A percentile compares a stretch with the other conserved stretches of the same genome.
Conservation (phyloP, 2,329 filamentous ascomycete genomes). For the Magnaporthiopsis poae region DNA sequence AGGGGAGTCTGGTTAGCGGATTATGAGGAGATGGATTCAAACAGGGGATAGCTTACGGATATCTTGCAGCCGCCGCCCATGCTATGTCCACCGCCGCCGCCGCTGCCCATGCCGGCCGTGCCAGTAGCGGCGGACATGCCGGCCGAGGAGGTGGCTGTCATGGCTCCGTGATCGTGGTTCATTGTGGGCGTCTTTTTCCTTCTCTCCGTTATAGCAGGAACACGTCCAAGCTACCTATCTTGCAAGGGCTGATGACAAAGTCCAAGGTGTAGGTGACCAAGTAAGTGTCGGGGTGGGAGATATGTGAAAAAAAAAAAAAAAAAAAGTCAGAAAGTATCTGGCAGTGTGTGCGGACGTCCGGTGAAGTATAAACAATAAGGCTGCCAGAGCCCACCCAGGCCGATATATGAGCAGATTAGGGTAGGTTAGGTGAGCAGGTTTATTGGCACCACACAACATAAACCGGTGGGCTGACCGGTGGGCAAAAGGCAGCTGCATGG, state of each 20-base stretch:
- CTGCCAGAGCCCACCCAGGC: too few relatives aligned
- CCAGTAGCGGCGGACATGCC: constrained; percentile 11
- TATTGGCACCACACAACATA: neutral
- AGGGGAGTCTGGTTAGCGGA: neutral
- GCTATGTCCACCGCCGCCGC: constrained; percentile 7
- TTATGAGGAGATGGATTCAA: constrained; percentile 7
- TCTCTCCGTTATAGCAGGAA: too few relatives aligned
- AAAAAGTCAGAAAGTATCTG: neutral
- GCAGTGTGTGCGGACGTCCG: neutral
- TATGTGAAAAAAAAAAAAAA: too few relatives aligned
- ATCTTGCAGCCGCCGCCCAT: constrained; percentile 28
- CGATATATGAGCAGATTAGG: neutral
- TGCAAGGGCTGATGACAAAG: too few relatives aligned
- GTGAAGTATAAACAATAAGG: neutral
- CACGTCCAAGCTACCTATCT: too few relatives aligned
- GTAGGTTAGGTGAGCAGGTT: neutral
- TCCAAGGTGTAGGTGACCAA: too few relatives aligned
- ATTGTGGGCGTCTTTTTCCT: neutral
- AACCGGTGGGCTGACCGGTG: neutral
- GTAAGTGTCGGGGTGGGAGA: too few relatives aligned
- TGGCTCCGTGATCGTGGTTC: neutral
- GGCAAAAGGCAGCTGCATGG: too few relatives aligned
- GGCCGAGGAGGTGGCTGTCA: neutral
- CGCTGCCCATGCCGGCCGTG: constrained; percentile 15
- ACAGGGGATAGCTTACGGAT: constrained; percentile 21